These are phyloP conservation scores for Quercus mongolica DNA, from an alignment of 306 rosid species.

Conservation along the genomic window DNA sequence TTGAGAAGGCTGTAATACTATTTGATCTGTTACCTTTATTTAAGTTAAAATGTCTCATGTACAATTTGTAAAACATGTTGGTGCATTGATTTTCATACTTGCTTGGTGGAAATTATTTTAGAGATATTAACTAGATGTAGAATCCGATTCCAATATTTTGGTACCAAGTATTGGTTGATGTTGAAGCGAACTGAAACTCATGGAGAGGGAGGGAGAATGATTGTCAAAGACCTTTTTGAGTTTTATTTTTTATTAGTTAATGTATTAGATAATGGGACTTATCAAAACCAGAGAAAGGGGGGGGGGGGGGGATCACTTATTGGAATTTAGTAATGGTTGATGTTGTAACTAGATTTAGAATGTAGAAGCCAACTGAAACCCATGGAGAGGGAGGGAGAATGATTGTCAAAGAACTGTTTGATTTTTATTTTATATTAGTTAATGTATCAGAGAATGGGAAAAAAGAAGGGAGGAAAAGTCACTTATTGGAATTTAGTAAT, in stretches of 20 bases:
- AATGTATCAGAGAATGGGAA: not conserved
- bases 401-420: too few relatives aligned
- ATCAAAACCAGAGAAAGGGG: too few relatives aligned
- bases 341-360: not conserved
- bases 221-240: not conserved
- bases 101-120: not conserved
- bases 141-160: too few relatives aligned
- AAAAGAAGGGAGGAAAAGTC: too few relatives aligned
- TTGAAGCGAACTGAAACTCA: not conserved
- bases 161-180: too few relatives aligned
- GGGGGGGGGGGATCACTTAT: too few relatives aligned
- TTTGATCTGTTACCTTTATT: not conserved
- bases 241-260: not conserved
- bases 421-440: not conserved
- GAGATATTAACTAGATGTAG: not conserved
- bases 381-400: not conserved
- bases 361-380: not conserved
- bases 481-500: too few relatives aligned
- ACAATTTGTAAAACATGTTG: too few relatives aligned
- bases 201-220: not conserved
- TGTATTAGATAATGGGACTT: too few relatives aligned
- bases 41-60: not conserved
- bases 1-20: not conserved
- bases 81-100: too few relatives aligned
- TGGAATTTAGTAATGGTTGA: too few relatives aligned